Evolutionary conservation across 2,329 filamentous ascomycete species (phyloP), one percentile per base, ranked within the genome.

Genomic region (Delphinella strobiligena): DNA sequence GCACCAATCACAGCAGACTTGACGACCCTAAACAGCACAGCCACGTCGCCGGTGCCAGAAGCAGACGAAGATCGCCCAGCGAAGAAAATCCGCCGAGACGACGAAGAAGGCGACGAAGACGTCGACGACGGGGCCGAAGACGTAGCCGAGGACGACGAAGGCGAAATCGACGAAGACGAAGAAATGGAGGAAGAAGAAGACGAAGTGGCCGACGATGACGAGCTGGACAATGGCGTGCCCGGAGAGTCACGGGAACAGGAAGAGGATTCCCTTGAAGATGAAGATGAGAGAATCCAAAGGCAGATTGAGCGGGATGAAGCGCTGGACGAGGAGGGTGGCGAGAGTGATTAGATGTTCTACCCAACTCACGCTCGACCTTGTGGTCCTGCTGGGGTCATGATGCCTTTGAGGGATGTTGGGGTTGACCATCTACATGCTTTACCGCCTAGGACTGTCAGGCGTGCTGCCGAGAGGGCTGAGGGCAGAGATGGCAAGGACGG

Each of bases 231-330:
- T n/a, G n/a, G n/a, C n/a, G n/a, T n/a, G n/a, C n/a, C n/a, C n/a
- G 42, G 78, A 81, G 47, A 78, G 47, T 19, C 49, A 51, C 3
- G 47, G 17, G 47, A 45, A 15, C 41, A 51, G 42, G 50, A 42
- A 0, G 50, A 48, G 8, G 54, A 54, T 36, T 52, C 49, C 35
- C 40, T 45, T 4, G 24, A 79, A 82, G 53, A 81, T 80, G 67
- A 64, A 78, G 53, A 80, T 70, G 18, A 69, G 69, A 43, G 76
- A 74, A 9, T 83, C 48, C 82, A 82, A 49, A 51, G 49, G 4
- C 71, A 22, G 19, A 36, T 35, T 19, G 31, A 52, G 24, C 44
- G 46, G 27, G 56, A 59, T 33, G 55, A 58, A 38, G 56, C 56
- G 30, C 47, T 59, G 19, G 56, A 59, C 37, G 54, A 57, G 33